Base-by-base conservation (phyloP, 208 protist species). In the Borovskyia barvae region DNA sequence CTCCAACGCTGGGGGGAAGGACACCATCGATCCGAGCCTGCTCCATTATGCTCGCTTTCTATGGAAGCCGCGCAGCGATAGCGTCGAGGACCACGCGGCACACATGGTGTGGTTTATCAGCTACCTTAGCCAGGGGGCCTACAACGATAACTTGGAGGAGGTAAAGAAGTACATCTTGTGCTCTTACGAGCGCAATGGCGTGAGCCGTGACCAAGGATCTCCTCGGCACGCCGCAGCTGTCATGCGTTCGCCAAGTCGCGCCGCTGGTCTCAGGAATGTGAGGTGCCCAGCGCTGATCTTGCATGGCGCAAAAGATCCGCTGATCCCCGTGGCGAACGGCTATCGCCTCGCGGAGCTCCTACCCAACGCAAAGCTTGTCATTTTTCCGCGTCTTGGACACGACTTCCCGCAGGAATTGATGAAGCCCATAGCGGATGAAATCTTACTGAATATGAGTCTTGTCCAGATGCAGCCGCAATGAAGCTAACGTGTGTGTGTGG, bases 301-400 rank as follows among this genome's bases (percentile, higher is more conserved):
- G 19, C 87, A 94, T 59, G 87, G 87, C 33, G 56, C 64, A 64
- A 46, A 59, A 19, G 87, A 94, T 50, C 49, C 63, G 28, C 50
- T 90, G 29, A 77, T 94, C 32, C 83, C 87, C 2, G 70, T 79
- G 12, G 60, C 75, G 47, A 91, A 91, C 62, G 81, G 76, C 11
- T 47, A 74, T 56, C 57, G 72, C 24, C 59, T 90, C 32, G 83
- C 78, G 2, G 62, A 73, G 19, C 6, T 73, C 30, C 59, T 94
- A 28, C 67, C 67, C 5, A 49, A 63, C 9, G 66, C 81, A 20
- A 90, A 87, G 69, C 63, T 94, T 14, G 82, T 94, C 12, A 45
- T 91, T 12, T 86, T 81, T 55, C 78, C 83, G 4, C 53, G 41
- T n/a, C 61, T 90, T 20, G 83, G 79, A 2, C 87, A 94, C 62